These are phyloP conservation scores for Omphalotus olearius DNA, from an alignment of 1,284 basidiomycete species.

Conservation along the genomic window DNA sequence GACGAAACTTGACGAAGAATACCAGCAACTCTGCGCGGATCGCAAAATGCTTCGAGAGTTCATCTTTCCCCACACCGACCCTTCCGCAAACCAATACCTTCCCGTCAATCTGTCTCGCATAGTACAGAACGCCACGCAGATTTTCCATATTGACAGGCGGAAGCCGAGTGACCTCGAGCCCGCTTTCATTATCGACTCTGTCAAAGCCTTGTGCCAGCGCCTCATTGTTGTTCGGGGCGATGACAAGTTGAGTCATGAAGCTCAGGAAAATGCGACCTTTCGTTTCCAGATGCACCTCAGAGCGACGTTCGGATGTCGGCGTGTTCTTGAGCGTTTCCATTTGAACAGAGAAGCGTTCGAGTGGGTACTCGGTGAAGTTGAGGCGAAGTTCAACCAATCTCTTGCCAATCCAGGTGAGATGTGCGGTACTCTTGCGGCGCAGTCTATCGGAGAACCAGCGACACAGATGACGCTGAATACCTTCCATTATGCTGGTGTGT, in stretches of 20 bases:
- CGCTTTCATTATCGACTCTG: conserved; percentile 77
- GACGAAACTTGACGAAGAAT: conserved; percentile 87
- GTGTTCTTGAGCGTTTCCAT: conserved; percentile 84
- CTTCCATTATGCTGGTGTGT: conserved; percentile 99
- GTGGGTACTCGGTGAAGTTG: conserved; percentile 96
- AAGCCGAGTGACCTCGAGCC: conserved; percentile 94
- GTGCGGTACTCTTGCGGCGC: conserved; percentile 97
- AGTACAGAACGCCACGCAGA: conserved; percentile 93
- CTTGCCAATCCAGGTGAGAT: conserved; percentile 95
- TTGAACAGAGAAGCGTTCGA: conserved; percentile 91
- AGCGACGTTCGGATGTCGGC: conserved; percentile 81
- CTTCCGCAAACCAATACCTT: conserved; percentile 72
- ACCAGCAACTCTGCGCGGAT: conserved; percentile 71
- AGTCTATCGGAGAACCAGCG: conserved; percentile 98
- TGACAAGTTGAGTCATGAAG: conserved; percentile 69
- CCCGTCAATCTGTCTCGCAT: conserved; percentile 95
- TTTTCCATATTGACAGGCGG: conserved; percentile 94
- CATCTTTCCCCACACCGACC: conserved; percentile 81
- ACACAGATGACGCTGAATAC: conserved; percentile 99
- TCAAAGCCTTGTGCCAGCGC: conserved; percentile 67
- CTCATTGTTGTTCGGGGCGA: conserved; percentile 87
- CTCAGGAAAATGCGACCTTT: conserved; percentile 87
- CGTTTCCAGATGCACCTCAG: conserved; percentile 92
- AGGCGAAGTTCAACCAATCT: conserved; percentile 91
- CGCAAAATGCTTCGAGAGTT: conserved; percentile 74